phyloP scores from a whole-genome alignment of 2,329 filamentous ascomycete genomes.

The Colletotrichum sidae region DNA sequence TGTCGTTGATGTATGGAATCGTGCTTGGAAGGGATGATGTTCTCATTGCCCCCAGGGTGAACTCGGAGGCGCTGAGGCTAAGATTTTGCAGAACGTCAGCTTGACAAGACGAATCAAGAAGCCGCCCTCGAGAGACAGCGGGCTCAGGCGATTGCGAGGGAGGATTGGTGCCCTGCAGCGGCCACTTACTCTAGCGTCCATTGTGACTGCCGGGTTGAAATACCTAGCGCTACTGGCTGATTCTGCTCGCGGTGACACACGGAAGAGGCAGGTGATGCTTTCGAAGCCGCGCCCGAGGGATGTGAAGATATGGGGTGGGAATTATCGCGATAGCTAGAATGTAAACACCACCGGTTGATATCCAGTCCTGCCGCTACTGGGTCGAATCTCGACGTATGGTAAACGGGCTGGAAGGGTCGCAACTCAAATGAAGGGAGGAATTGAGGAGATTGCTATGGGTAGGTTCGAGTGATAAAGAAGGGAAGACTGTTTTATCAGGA shows the following conservation, averaged over 20 bases:
- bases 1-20: conserved; percentile 81
- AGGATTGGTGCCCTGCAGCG: conserved; percentile 7
- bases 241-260: conserved; percentile 21
- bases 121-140: conserved; percentile 1
- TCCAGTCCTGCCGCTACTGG: conserved; percentile 4
- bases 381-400: conserved; percentile 1
- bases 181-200: conserved; percentile 41
- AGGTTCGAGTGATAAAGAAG: conserved; percentile 23
- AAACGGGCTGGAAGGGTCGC: conserved; percentile 10
- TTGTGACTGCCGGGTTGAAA: conserved; percentile 26
- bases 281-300: conserved; percentile 25
- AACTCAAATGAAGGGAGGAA: conserved; percentile 26
- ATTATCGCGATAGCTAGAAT: conserved; percentile 32
- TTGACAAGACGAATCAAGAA: background rate
- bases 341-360: conserved; percentile 20
- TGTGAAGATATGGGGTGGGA: conserved; percentile 28
- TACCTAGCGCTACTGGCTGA: conserved; percentile 30
- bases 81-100: conserved; percentile 25
- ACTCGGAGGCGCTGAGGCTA: conserved; percentile 55
- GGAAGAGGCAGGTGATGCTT: conserved; percentile 10
- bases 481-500: conserved; percentile 27
- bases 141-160: conserved; percentile 12
- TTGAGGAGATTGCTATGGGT: conserved; percentile 32
- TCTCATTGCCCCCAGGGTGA: conserved; percentile 75
- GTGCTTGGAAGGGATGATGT: conserved; percentile 65